Conservation (phyloP, 2,329 filamentous ascomycete species). For the Claviceps monticola region DNA sequence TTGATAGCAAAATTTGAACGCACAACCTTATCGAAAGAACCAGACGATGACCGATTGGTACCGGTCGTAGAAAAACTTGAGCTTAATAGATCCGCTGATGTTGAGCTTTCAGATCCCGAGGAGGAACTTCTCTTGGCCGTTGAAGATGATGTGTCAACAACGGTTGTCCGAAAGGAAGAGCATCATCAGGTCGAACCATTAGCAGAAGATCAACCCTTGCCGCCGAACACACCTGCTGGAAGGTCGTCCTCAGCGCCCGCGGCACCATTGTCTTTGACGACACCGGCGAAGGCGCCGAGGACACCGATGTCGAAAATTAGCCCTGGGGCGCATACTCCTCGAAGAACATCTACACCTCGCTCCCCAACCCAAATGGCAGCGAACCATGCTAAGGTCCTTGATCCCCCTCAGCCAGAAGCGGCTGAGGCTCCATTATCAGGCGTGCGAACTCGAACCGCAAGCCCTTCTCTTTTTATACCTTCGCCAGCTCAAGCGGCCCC, state of each 20-base stretch:
- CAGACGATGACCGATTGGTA: background rate
- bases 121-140: background rate
- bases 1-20: background rate
- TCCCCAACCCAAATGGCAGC: background rate
- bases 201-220: no score
- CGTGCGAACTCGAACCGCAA: background rate
- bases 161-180: background rate
- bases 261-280: background rate
- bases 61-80: background rate
- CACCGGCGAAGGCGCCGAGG: background rate
- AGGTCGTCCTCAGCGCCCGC: background rate
- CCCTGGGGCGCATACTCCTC: background rate
- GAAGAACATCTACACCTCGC: background rate
- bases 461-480: slow-evolving; percentile 1
- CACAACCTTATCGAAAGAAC: background rate
- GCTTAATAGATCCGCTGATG: background rate
- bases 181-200: background rate
- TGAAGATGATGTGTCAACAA: background rate
- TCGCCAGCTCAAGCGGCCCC: background rate
- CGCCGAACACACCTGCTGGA: background rate
- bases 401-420: background rate
- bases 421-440: background rate
- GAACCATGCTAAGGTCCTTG: background rate
- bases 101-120: background rate
- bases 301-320: background rate